Conservation (phyloP, 495 filamentous ascomycete species). For the Achaetomiella virescens region DNA sequence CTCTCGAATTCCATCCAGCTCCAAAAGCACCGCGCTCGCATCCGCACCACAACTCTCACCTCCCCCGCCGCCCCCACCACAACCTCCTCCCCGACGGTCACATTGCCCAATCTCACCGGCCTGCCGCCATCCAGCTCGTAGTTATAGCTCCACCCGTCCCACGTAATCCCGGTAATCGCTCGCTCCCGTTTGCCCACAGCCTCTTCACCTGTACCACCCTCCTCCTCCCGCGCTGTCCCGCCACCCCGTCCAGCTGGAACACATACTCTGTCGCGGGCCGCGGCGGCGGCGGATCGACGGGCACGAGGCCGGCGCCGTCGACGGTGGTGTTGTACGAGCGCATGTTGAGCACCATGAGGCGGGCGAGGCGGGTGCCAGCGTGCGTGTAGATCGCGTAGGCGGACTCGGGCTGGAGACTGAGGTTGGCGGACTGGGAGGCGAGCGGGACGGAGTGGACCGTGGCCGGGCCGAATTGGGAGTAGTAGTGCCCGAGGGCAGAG, state of each 20-base stretch:
- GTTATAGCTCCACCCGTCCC: slow-evolving; percentile 59
- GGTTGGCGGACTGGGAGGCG: slow-evolving; percentile 19
- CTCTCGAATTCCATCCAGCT: neutral
- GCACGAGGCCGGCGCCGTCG: slow-evolving; percentile 31
- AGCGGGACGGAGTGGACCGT: slow-evolving; percentile 42
- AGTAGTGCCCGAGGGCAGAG: slow-evolving; percentile 42
- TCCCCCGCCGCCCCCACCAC: slow-evolving; percentile 35
- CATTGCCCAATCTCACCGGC: slow-evolving; percentile 51
- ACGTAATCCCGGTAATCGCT: slow-evolving; percentile 58
- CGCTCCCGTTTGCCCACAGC: slow-evolving; percentile 55
- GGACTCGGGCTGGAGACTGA: slow-evolving; percentile 34
- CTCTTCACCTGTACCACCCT: slow-evolving; percentile 36
- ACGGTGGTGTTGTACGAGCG: slow-evolving; percentile 53
- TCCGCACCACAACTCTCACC: slow-evolving; percentile 44
- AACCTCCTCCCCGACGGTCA: slow-evolving; percentile 50
- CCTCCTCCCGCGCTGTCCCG: too few relatives aligned
- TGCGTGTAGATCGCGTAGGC: slow-evolving; percentile 56
- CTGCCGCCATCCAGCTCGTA: slow-evolving; percentile 51
- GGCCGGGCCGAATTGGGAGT: slow-evolving; percentile 21
- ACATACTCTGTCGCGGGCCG: slow-evolving; percentile 33
- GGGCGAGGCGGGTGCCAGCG: slow-evolving; percentile 29
- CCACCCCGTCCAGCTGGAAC: slow-evolving; percentile 28
- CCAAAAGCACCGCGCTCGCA: slow-evolving; percentile 47
- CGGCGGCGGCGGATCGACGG: slow-evolving; percentile 25
- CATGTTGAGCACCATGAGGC: slow-evolving; percentile 56